Percentiles rank a stretch among this genome's conserved stretches.
Evolutionary conservation across 176 grass and related monocot species (phyloP).

Genomic region (Calamus simplicifolius): DNA sequence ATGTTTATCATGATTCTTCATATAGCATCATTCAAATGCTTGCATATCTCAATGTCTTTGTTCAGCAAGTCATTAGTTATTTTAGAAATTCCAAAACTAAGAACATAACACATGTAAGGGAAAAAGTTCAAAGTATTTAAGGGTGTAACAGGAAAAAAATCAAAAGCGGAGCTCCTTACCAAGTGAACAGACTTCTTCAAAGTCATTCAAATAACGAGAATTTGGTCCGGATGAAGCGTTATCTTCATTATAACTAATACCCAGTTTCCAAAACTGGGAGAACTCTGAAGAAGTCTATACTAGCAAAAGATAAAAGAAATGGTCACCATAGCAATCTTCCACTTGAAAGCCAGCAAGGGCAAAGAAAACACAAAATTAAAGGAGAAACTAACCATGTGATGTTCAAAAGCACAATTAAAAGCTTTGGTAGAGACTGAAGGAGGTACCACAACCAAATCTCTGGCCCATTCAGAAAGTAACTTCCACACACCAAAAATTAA

Average conservation of each 20-base stretch:
- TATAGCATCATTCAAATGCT: no score
- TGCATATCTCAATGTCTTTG: no score
- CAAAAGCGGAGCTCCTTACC: conserved; percentile 40
- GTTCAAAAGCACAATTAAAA: conserved; percentile 58
- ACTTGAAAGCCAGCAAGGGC: not conserved
- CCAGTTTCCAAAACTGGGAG: conserved; percentile 66
- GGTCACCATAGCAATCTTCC: conserved; percentile 7
- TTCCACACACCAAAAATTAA: conserved; percentile 26
- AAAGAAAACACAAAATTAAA: conserved; percentile 10
- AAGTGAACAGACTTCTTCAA: conserved; percentile 83
- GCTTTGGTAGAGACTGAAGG: conserved; percentile 49
- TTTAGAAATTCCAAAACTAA: no score
- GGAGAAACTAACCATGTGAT: conserved; percentile 38
- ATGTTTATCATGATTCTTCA: no score
- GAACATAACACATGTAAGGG: not conserved
- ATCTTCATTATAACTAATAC: conserved; percentile 29
- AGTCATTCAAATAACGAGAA: conserved; percentile 94
- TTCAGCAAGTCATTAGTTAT: no score
- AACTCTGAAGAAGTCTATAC: conserved; percentile 68
- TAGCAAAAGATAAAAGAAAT: conserved; percentile 15
- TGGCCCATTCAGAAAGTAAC: conserved; percentile 93
- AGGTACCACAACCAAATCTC: conserved; percentile 65
- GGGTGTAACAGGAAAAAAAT: not conserved
- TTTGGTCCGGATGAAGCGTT: conserved; percentile 57
- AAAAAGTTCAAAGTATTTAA: conserved; percentile 4